phyloP scores from a whole-genome alignment of 2,329 filamentous ascomycete species.

The Sclerotinia spermophila region DNA sequence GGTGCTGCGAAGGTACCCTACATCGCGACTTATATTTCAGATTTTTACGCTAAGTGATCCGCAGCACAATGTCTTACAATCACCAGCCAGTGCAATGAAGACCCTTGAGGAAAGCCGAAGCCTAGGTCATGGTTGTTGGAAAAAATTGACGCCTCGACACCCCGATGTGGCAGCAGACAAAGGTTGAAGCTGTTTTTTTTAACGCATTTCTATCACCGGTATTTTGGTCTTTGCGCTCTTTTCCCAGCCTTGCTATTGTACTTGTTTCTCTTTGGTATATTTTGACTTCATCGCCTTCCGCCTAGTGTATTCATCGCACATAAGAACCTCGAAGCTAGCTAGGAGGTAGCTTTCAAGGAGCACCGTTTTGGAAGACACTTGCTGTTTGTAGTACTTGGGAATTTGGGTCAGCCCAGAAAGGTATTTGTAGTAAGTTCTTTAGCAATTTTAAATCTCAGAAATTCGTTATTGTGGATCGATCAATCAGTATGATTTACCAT shows the following conservation, averaged over 20 bases:
- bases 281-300: neutral
- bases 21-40: too few relatives aligned
- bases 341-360: neutral
- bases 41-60: too few relatives aligned
- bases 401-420: too few relatives aligned
- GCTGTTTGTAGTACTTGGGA: too few relatives aligned
- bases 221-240: too few relatives aligned
- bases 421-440: neutral
- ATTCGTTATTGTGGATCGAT: rapidly evolving
- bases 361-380: too few relatives aligned
- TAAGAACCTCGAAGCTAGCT: rapidly evolving
- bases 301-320: neutral
- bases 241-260: too few relatives aligned
- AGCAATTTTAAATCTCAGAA: neutral
- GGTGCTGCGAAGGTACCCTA: too few relatives aligned
- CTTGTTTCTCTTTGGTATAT: too few relatives aligned
- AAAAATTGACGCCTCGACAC: neutral
- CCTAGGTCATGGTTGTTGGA: neutral
- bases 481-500: neutral
- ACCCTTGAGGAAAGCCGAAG: neutral
- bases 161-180: neutral
- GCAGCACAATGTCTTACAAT: too few relatives aligned
- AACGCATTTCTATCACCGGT: neutral
- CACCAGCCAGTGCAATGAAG: too few relatives aligned
- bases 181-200: neutral